Base-by-base conservation (phyloP, 306 rosid species). In the Pterocarpus macrocarpus region DNA sequence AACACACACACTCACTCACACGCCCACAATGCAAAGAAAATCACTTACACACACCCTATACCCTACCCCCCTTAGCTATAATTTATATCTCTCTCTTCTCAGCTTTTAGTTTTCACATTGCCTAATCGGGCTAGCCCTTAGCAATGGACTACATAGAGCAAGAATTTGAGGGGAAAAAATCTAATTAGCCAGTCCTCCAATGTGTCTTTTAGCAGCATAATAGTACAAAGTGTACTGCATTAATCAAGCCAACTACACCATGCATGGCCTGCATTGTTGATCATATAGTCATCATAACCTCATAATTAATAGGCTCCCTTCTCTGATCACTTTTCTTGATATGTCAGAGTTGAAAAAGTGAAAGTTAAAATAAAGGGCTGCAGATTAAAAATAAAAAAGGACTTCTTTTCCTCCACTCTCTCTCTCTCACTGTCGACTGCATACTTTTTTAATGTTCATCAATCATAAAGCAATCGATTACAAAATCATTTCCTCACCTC, bases 401-500 rank as follows among this genome's bases (percentile, higher is more conserved):
- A 4, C 28, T 64, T 72, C 33, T 9, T 72, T 69, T 39, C 49
- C 74, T 22, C 43, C 71, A 33, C 44, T 69, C 7, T 53, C 67
- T 15, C 34, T 5, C 36, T 47, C 76, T 70, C 83, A 75, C 79
- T 68, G 88, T 85, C 88, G 50, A 58, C 30, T 74, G 65, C 84
- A 65, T 58, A 7, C 84, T 76, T 90, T 80, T 80, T 69, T 56
- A 62, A 67, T 67, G 72, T 75, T 86, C 53, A 80, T 83, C 94
- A 94, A 94, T 94, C 95, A 94, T 94, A 92, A 88, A 94, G 95
- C 94, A 90, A 91, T 94, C 92, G 97, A 94, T 94, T 90, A 94
- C 97, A 94, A 92, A 94, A 91, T 94, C 89, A 94, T 93, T 89
- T 94, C 84, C 83, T 89, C 80, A 83, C 87, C 90, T 80, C 82